Conservation (phyloP, 768 basidiomycete species). For the Pleurotus pulmonarius region DNA sequence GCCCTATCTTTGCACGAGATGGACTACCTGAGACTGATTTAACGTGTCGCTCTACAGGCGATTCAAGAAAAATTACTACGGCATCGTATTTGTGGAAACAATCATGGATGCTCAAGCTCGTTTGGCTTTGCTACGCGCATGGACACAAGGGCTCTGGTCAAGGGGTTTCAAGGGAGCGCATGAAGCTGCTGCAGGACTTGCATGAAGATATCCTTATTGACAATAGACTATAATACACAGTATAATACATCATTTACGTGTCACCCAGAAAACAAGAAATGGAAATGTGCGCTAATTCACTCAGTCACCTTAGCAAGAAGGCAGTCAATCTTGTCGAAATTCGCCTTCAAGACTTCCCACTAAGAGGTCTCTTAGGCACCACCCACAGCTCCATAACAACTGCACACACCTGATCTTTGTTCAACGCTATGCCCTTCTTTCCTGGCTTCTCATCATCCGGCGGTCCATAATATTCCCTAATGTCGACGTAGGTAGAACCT, state of each 20-base stretch:
- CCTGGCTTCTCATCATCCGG: constrained; percentile 65
- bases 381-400: not conserved
- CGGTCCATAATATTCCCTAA: constrained; percentile 66
- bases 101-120: constrained; percentile 63
- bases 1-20: constrained; percentile 17
- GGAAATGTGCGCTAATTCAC: constrained; percentile 11
- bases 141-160: constrained; percentile 59
- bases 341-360: constrained; percentile 56
- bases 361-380: constrained; percentile 18
- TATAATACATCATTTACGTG: not conserved
- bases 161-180: constrained; percentile 64
- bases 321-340: constrained; percentile 43
- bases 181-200: constrained; percentile 68
- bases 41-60: constrained; percentile 36
- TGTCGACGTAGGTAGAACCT: constrained; percentile 57
- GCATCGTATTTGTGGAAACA: constrained; percentile 51
- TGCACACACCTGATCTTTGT: constrained; percentile 54
- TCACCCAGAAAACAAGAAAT: not conserved
- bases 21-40: too few relatives aligned
- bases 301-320: constrained; percentile 39
- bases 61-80: constrained; percentile 51
- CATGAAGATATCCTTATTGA: constrained; percentile 13
- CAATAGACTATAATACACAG: not conserved
- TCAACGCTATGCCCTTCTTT: constrained; percentile 76
- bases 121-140: constrained; percentile 50